Conservation (phyloP, 345 rosid genomes). For the Xanthoceras sorbifolium region DNA sequence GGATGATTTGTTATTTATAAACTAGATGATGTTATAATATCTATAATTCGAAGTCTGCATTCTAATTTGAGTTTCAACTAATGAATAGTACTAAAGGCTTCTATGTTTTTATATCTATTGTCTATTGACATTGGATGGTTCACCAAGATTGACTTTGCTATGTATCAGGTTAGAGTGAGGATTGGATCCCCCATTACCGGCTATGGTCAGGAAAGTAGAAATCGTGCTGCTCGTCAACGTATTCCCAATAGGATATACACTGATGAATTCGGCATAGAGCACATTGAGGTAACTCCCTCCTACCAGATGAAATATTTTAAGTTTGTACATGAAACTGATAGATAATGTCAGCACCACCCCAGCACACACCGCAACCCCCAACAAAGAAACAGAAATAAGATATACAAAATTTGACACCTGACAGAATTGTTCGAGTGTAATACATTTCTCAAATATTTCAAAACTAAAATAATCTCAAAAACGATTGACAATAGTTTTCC, state of each 20-base stretch:
- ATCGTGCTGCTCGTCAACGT: conserved; percentile 95
- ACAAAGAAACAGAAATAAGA: neutral
- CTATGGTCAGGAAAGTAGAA: conserved; percentile 93
- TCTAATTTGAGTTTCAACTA: neutral
- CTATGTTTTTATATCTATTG: neutral
- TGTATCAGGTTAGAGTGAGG: conserved; percentile 79
- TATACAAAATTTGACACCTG: neutral
- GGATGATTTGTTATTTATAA: neutral
- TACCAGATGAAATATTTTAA: neutral
- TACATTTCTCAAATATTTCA: too few species aligned
- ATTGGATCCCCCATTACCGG: conserved; percentile 97
- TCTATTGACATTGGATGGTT: conserved; percentile 3
- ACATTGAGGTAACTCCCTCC: conserved; percentile 62
- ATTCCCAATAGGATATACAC: conserved; percentile 75
- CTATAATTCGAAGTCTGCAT: neutral
- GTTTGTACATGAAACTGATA: neutral
- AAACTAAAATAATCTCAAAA: neutral
- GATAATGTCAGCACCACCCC: neutral
- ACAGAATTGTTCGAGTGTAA: too few species aligned
- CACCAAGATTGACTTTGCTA: conserved; percentile 21
- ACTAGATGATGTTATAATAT: neutral
- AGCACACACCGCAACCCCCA: neutral
- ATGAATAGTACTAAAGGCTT: neutral
- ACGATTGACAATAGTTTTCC: neutral
- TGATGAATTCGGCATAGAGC: conserved; percentile 97